A percentile compares a stretch with the other conserved stretches of the same genome.
These are phyloP conservation scores for Ilex aquifolium DNA, from an alignment of 257 asterid genomes.

Conservation along the genomic window DNA sequence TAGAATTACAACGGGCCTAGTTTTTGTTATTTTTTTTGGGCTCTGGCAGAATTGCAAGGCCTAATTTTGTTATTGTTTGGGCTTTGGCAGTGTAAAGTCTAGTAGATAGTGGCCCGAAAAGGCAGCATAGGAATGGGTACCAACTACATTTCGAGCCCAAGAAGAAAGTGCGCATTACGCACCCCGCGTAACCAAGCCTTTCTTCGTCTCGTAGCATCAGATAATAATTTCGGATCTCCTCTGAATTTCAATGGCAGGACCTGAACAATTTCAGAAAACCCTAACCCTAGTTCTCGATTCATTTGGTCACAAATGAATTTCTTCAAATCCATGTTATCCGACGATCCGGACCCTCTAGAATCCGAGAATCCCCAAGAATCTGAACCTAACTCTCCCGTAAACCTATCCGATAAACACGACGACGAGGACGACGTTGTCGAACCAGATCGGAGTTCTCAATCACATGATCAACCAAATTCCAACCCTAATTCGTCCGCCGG, in stretches of 20 bases:
- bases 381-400: conserved; percentile 23
- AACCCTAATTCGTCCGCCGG: neutral
- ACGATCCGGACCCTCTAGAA: conserved; percentile 50
- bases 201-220: neutral
- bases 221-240: neutral
- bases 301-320: conserved; percentile 47
- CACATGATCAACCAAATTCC: neutral
- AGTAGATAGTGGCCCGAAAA: too few species aligned
- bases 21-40: too few species aligned
- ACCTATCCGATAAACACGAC: conserved; percentile 9
- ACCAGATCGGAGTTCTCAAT: conserved; percentile 3
- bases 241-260: neutral
- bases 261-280: neutral
- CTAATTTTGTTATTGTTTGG: too few species aligned
- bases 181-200: neutral
- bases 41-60: too few species aligned
- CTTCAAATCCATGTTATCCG: conserved; percentile 73
- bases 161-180: neutral
- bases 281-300: neutral
- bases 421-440: conserved; percentile 20
- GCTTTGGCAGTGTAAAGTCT: too few species aligned
- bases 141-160: neutral
- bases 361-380: conserved; percentile 22
- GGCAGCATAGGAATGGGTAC: neutral
- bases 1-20: too few species aligned